Base-by-base conservation (phyloP, 2,329 filamentous ascomycete genomes). In the Dothistroma pini region DNA sequence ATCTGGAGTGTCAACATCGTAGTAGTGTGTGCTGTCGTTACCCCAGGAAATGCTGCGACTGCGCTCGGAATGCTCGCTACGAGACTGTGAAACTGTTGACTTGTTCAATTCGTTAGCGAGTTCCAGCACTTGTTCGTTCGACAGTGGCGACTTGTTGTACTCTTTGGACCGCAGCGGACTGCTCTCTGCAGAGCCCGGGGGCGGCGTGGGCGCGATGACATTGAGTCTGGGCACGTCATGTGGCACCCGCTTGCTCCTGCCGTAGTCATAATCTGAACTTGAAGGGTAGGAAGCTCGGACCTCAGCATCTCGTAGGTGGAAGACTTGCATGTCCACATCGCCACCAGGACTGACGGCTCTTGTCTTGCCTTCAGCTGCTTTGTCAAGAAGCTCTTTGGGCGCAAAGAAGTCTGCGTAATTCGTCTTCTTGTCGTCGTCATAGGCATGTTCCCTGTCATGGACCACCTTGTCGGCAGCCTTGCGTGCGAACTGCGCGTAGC, bases 181-280 rank as follows among this genome's bases (percentile, higher is more conserved):
- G 34, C 58, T 56, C 9, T 58, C 32, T 25, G 75, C 77, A 60
- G 73, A 67, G 61, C 81, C 84, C 21, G 77, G 79, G 10, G 81
- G 81, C 21, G 84, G 84, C 7, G 84, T 86, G 2, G 84, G 82
- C 52, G 82, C 79, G 57, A 85, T 84, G 25, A 86, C 74, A 49
- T 81, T 83, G 16, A 87, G 75, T n/a, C 69, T 72, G 11, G 84
- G 84, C 21, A 86, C 79, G 72, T 65, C 56, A 70, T 72, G 63
- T 7, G 68, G 69, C 19, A 68, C 67, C 57, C 63, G 58, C 57
- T 60, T 62, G 58, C 65, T 67, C 44, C 54, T 61, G 14, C 59
- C 63, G 16, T 57, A 25, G 19, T 60, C 62, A 54, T 63, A 65
- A 32, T 61, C 60, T 12, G 58, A 55, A 12, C 63, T 58, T 22